phyloP scores from a whole-genome alignment of 345 rosid species.

The Cardamine resedifolia region DNA sequence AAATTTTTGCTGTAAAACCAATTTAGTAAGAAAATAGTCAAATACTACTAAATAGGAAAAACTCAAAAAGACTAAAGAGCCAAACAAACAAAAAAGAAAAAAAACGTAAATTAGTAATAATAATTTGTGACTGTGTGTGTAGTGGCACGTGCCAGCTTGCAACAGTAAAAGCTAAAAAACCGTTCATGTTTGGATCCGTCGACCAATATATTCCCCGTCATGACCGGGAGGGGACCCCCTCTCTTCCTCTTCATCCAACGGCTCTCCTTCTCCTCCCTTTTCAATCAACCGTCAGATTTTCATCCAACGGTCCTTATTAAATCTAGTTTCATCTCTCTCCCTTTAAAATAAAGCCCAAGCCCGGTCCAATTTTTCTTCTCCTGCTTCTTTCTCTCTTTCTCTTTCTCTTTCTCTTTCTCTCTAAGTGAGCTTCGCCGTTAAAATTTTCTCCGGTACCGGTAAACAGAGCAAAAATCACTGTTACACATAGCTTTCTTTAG shows the following conservation, averaged over 20 bases:
- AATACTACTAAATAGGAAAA: not conserved
- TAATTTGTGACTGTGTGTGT: slow-evolving; percentile 17
- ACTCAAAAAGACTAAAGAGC: not conserved
- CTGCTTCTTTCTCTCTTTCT: slow-evolving; percentile 2
- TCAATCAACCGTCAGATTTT: slow-evolving; percentile 36
- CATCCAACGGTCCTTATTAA: slow-evolving; percentile 52
- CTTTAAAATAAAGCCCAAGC: slow-evolving; percentile 43
- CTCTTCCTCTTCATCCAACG: slow-evolving; percentile 48
- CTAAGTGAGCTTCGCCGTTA: slow-evolving; percentile 15
- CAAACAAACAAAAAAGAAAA: not conserved
- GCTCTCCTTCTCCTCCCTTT: not conserved
- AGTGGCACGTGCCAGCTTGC: slow-evolving; percentile 63
- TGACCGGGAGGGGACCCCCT: slow-evolving; percentile 38
- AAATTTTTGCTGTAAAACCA: slow-evolving; percentile 8
- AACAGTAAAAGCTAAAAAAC: slow-evolving; percentile 46
- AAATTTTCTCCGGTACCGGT: slow-evolving; percentile 16
- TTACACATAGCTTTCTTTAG: not conserved
- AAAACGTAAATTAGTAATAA: not conserved
- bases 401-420: not conserved
- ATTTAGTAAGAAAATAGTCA: not conserved
- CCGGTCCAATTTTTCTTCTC: slow-evolving; percentile 30
- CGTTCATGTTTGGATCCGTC: slow-evolving; percentile 60
- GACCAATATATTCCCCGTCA: slow-evolving; percentile 54
- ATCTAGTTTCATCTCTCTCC: slow-evolving; percentile 27
- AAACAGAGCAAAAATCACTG: not conserved